Base-by-base conservation (phyloP, 495 filamentous ascomycete genomes). In the Pseudomonodictys pantanalensis region DNA sequence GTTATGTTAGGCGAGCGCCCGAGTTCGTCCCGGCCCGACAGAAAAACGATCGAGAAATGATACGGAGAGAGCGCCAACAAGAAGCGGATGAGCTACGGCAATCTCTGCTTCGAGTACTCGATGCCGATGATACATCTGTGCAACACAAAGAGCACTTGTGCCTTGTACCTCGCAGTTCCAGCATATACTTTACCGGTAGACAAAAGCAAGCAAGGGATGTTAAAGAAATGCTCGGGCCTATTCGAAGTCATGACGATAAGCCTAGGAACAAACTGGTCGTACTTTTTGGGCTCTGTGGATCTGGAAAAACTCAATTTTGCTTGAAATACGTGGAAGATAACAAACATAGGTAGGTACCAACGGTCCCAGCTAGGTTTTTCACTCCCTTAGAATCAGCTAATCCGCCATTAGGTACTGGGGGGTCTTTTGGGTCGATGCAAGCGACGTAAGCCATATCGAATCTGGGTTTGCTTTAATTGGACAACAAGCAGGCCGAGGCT, bases 381-480 rank as follows among this genome's bases (percentile, higher is more conserved):
- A n/a, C n/a, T n/a, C n/a, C n/a, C n/a, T n/a, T n/a, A n/a, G n/a
- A n/a, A n/a, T n/a, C n/a, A n/a, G n/a, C n/a, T n/a, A n/a, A n/a
- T 24, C 15, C 24, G 2, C 45, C 12, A 44, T 7, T 50, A 79
- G 75, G 25, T 79, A 69, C 38, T 77, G 74, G 73, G 76, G 74
- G 4, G 60, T 78, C 4, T 78, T 79, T 62, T 78, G 69, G 61
- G 63, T 78, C 47, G 75, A 78, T 62, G 76, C 66, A 29, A 76
- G 71, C 48, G 71, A 43, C 43, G 43, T 45, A 39, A 60, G 71
- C 30, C 70, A 48, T n/a, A 61, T 60, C 26, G 51, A 76, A 58
- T 33, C 59, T 24, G 61, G 60, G 0, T 72, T 75, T 41, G 52
- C 67, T 0, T 47, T 52, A 17, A 66, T 76, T 24, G 75, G 61